These are phyloP conservation scores for Darksidea phi DNA, from an alignment of 495 filamentous ascomycete species.

Conservation along the genomic window DNA sequence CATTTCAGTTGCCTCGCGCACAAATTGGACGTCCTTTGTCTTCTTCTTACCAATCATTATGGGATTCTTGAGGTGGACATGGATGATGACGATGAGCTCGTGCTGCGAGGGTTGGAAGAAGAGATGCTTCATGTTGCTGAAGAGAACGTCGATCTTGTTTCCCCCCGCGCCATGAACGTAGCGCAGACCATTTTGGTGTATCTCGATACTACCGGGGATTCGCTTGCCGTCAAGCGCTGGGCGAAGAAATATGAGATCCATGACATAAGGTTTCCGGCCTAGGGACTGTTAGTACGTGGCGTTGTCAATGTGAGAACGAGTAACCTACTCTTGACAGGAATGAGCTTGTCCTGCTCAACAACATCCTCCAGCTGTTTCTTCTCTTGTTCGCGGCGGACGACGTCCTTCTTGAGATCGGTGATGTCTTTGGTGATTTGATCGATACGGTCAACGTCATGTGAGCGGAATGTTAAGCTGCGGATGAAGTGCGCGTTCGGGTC, in stretches of 20 bases:
- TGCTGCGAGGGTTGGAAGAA: constrained; percentile 98
- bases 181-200: constrained; percentile 97
- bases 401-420: constrained; percentile 87
- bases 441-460: constrained; percentile 81
- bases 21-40: constrained; percentile 98
- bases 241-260: constrained; percentile 90
- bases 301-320: neutral
- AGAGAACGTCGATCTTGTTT: constrained; percentile 87
- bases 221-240: constrained; percentile 95
- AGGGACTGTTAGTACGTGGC: constrained; percentile 12
- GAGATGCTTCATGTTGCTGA: constrained; percentile 97
- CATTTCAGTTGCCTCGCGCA: constrained; percentile 96
- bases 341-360: constrained; percentile 96
- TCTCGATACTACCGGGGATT: constrained; percentile 90
- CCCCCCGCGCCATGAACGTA: constrained; percentile 86
- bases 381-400: constrained; percentile 87
- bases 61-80: constrained; percentile 94
- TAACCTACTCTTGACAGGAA: constrained; percentile 58
- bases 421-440: constrained; percentile 86
- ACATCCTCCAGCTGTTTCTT: constrained; percentile 99
- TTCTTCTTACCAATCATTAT: constrained; percentile 99
- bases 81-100: constrained; percentile 96
- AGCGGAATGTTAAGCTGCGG: constrained; percentile 89
- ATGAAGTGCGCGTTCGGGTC: constrained; percentile 94
- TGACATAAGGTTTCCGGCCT: constrained; percentile 82